These are phyloP conservation scores for Phycomyces nitens DNA, from an alignment of 192 early-diverging fungal genomes.

Conservation along the genomic window DNA sequence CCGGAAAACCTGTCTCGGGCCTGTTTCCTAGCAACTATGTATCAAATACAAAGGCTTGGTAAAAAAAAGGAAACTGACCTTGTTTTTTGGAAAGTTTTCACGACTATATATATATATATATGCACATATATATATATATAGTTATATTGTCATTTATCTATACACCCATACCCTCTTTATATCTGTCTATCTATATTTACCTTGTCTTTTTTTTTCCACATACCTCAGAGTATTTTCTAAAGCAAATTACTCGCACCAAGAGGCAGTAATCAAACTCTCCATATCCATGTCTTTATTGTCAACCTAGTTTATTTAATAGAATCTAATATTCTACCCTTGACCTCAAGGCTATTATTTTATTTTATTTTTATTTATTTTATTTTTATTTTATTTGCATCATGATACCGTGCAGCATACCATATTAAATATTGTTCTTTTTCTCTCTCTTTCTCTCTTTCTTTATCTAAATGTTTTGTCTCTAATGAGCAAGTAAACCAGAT, in stretches of 20 bases:
- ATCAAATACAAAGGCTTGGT: constrained; percentile 14
- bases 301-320: not conserved
- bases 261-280: too few relatives aligned
- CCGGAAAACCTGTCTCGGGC: constrained; percentile 53
- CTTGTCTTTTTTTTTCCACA: too few relatives aligned
- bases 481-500: not conserved
- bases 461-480: not conserved
- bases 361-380: not conserved
- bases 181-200: not conserved
- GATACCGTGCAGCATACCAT: not conserved
- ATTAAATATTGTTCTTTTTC: not conserved
- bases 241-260: too few relatives aligned
- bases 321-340: not conserved
- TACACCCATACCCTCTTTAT: not conserved
- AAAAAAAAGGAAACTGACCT: not conserved
- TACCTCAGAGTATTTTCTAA: too few relatives aligned
- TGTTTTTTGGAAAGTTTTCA: too few relatives aligned
- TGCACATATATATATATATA: not conserved
- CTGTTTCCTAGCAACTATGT: constrained; percentile 81
- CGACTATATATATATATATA: not conserved
- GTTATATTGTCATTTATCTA: not conserved
- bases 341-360: not conserved
- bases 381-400: not conserved
- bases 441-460: not conserved
- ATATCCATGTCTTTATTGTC: not conserved